Evolutionary conservation across 441 rosid species (phyloP), one percentile per base, ranked within the genome.

Genomic region (Heliophila coronopifolia): DNA sequence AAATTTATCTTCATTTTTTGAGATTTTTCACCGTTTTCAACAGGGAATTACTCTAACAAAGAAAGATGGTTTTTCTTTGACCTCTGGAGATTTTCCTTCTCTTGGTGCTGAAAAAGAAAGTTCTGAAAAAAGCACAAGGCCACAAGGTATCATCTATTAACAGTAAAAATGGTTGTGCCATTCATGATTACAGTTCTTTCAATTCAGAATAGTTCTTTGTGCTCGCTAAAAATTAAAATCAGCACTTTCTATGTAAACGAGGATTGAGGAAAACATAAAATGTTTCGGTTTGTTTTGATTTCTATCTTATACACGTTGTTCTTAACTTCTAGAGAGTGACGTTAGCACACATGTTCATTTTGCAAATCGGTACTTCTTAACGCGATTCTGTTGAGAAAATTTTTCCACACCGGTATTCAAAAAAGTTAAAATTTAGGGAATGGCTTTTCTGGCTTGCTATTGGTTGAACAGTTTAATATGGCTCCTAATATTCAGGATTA

Each of bases 31-130:
- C 58, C 30, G 30, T 49, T 62, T 58, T 50, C 6, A 67, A 70
- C 80, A 93, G 99, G 94, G 86, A 60, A 50, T 63, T 30, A 24
- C 67, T 60, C 75, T 80, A 36, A 64, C 73, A 34, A 84, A 79
- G 76, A 78, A 67, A 46, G 94, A 78, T 47, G 83, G 75, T 34
- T 93, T 93, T 78, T 80, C 97, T 50, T 73, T 84, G 66, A 69
- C 83, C 50, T 74, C 96, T 44, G 95, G 96, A 59, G 99, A 93
- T 74, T 93, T 93, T 68, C 99, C 99, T 22, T 75, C 83, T 4
- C 96, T 93, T 63, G 96, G 95, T 34, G 73, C 89, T 16, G 94
- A 89, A 49, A 89, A 78, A 55, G 91, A 77, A 35, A 61, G 58
- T 64, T 67, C 80, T 53, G 80, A 63, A 42, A 83, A 72, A 63